Evolutionary conservation across 495 filamentous ascomycete species (phyloP), one percentile per base, ranked within the genome.

Genomic region (Aspergillus coremiiformis): DNA sequence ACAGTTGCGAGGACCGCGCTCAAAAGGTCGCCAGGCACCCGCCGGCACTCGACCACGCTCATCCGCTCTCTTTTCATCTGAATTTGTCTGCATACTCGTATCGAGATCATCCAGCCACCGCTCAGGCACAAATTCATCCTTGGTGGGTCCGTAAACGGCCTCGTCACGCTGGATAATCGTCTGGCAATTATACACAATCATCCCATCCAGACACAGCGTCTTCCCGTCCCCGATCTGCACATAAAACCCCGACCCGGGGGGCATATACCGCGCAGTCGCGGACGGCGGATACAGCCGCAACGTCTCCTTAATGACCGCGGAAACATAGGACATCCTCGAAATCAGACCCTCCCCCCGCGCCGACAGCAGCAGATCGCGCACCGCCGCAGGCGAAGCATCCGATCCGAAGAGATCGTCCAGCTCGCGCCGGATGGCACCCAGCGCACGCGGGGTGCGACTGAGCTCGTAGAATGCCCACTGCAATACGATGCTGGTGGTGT

Each of bases 281-380:
- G 72, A 71, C 0, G 73, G 68, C 4, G 76, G 68, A 51, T 66
- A 71, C 1, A 79, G 35, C 0, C 76, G 66, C 7, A 79, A 52
- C 0, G 67, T 66, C 45, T 79, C 77, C 50, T 75, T 78, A 51
- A 80, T 70, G 1, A 80, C 65, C 1, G 75, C 76, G 0, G 65
- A 43, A 0, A 70, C 71, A 51, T 74, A 80, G 0, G 63, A 56
- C 27, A 78, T 53, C 30, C 62, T 47, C 37, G 70, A 66, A n/a
- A 79, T 54, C 7, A 51, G n/a, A 5, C 32, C 49, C 5, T 30
- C 51, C 1, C 51, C 58, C 12, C 22, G 30, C 15, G 51, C 29
- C 9, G 51, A 46, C 12, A 52, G 20, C 11, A 57, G 24, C 26
- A 20, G 46, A 12, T 49, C 23, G 19, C 35, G 29, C 5, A 55